Percentiles rank a stretch among this genome's conserved stretches.
These are phyloP conservation scores for Pseudogymnoascus sp. DNA, from an alignment of 2,329 filamentous ascomycete genomes.

Conservation along the genomic window DNA sequence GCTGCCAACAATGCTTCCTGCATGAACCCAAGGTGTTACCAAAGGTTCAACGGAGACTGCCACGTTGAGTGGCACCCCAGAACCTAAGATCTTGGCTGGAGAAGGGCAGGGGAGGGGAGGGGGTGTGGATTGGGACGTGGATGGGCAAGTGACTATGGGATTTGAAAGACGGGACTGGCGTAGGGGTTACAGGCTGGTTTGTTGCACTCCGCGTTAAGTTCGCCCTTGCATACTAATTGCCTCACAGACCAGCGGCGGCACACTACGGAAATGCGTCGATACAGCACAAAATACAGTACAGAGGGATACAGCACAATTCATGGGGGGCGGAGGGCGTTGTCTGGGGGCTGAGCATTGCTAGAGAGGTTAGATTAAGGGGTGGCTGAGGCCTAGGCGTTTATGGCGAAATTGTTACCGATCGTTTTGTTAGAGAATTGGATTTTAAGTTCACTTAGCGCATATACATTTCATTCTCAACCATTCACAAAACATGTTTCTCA, in stretches of 20 bases:
- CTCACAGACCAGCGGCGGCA: not conserved
- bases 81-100: not conserved
- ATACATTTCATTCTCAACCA: not conserved
- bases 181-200: not conserved
- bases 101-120: not conserved
- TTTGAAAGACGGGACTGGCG: not conserved
- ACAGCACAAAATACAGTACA: not conserved
- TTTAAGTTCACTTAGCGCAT: not conserved
- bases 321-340: not conserved
- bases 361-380: not conserved
- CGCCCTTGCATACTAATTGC: not conserved
- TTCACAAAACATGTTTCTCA: not conserved
- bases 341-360: not conserved
- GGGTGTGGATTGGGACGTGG: not conserved
- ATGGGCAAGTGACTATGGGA: not conserved
- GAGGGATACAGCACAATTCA: not conserved
- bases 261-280: not conserved
- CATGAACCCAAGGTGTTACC: not conserved
- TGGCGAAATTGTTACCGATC: not conserved
- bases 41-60: not conserved
- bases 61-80: not conserved
- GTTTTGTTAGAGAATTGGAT: not conserved
- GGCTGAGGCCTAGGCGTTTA: not conserved
- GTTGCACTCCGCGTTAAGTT: not conserved
- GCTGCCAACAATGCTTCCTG: not conserved